Evolutionary conservation across 768 basidiomycete genomes (phyloP).

Genomic region (Auriscalpium microsporum): DNA sequence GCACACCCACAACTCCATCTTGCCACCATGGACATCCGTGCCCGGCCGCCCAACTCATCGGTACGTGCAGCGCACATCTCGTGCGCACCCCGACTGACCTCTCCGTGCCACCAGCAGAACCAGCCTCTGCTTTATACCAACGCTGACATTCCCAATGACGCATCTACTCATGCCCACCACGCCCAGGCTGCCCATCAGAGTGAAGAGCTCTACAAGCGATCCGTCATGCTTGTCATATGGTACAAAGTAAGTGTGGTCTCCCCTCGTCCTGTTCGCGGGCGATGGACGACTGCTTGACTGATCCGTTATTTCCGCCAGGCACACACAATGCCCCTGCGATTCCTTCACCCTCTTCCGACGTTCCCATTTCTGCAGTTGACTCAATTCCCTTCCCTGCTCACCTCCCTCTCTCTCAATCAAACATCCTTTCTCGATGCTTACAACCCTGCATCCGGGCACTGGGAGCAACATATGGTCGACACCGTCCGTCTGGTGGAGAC

Average conservation of each 20-base stretch:
- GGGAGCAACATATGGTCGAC: conserved; percentile 59
- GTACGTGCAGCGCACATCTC: too few species aligned
- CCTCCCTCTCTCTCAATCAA: conserved; percentile 44
- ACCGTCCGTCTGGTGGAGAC: conserved; percentile 50
- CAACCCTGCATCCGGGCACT: conserved; percentile 43
- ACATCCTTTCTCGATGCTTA: conserved; percentile 55
- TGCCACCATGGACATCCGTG: too few species aligned
- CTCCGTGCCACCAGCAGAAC: not conserved
- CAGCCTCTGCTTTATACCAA: conserved; percentile 6
- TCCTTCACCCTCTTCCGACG: conserved; percentile 32
- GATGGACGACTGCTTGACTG: not conserved
- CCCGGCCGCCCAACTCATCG: too few species aligned
- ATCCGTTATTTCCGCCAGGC: conserved; percentile 1
- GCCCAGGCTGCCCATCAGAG: conserved; percentile 7
- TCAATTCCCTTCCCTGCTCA: conserved; percentile 40
- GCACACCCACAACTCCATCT: too few species aligned
- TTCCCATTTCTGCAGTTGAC: conserved; percentile 61
- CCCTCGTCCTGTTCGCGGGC: not conserved
- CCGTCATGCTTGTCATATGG: conserved; percentile 62
- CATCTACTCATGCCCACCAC: conserved; percentile 3
- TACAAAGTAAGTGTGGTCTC: conserved; percentile 40
- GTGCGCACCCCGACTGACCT: too few species aligned
- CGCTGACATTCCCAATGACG: conserved; percentile 1
- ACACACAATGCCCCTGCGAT: conserved; percentile 16
- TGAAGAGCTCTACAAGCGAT: conserved; percentile 36